Evolutionary conservation across 345 rosid genomes (phyloP).

Genomic region (Salix exigua): DNA sequence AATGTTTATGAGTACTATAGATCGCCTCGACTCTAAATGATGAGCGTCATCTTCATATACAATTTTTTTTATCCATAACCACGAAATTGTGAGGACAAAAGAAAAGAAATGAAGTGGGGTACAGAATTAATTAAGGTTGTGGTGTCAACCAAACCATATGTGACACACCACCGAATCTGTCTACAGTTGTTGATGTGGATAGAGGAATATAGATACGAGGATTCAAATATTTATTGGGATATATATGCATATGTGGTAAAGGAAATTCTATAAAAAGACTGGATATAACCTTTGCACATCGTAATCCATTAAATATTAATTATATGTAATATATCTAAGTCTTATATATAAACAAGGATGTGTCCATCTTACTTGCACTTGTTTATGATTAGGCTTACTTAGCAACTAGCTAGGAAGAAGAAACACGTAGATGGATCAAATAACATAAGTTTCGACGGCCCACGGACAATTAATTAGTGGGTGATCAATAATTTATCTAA

Average conservation of each 20-base stretch:
- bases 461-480: too few relatives aligned
- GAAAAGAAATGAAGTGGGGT: slow-evolving; percentile 16
- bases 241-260: neutral
- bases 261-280: neutral
- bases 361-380: neutral
- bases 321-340: too few relatives aligned
- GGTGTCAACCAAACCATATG: slow-evolving; percentile 11
- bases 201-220: neutral
- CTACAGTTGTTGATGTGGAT: neutral
- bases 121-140: slow-evolving; percentile 11
- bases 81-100: neutral
- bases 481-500: too few relatives aligned
- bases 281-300: neutral
- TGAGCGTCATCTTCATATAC: too few relatives aligned
- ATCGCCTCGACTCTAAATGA: too few relatives aligned
- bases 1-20: neutral
- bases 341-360: slow-evolving; percentile 5
- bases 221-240: neutral
- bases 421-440: too few relatives aligned
- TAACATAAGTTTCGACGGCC: too few relatives aligned
- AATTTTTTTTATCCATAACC: too few relatives aligned
- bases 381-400: neutral
- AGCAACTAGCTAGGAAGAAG: slow-evolving; percentile 4
- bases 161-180: neutral
- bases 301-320: neutral